Base-by-base conservation (phyloP, 225 moss, liverwort and hornwort genomes). In the Polytrichum formosum region DNA sequence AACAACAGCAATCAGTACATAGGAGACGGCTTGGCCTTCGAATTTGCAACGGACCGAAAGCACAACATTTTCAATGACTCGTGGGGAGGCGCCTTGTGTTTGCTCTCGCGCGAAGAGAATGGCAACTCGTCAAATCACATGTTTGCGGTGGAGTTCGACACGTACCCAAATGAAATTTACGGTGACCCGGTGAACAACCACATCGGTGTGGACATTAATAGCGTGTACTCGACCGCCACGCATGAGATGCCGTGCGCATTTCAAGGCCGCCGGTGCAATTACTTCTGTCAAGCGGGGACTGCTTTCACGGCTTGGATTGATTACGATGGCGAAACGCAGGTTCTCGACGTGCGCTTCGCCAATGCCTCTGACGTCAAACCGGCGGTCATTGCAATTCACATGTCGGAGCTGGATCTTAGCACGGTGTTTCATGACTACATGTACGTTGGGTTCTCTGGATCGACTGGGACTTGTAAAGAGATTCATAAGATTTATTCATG, bases 11-110 rank as follows among this genome's bases (percentile, higher is more conserved):
- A 29, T 19, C 0, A 5, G 1, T 5, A 1, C 18, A 18, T 4
- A 19, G 67, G 46, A 22, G 80, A 80, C 28, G 83, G 83, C 1
- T 54, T 84, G 29, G 77, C 77, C 18, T 84, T 84, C 61, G 55
- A 71, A 22, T 55, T 80, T 33, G 30, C 53, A 3, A 20, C 8
- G 0, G 17, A 25, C 1, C 35, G 2, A 8, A 23, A n/a, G 23
- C 5, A 8, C 6, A 17, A 28, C 1, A 35, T 7, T 35, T 35
- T 35, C 35, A 9, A 9, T 9, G 0, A 0, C 16, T 0, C 26
- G 3, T 0, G 9, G 9, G 71, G 66, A 6, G 22, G 28, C 4
- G 18, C 60, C 0, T 28, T 88, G 28, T 83, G 87, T 5, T 66
- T 87, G 7, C 66, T 80, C 16, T 23, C 53, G 6, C 63, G n/a